Conservation (phyloP, 2,329 filamentous ascomycete species). For the Talaromyces islandicus region DNA sequence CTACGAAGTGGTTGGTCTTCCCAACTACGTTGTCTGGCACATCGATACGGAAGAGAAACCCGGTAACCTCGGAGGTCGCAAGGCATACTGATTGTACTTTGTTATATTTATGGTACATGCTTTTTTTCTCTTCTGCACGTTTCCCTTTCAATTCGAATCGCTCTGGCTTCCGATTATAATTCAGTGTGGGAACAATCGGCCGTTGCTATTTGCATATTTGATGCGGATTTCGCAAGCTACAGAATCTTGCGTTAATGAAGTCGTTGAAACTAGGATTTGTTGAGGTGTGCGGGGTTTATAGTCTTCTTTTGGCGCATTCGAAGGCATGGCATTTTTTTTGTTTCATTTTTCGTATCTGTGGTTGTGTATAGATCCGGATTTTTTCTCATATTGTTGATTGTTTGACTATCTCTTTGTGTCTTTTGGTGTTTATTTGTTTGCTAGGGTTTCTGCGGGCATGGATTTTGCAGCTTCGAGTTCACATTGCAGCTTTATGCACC, state of each 20-base stretch:
- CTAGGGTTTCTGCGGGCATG: neutral
- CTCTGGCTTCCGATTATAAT: neutral
- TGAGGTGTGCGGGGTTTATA: neutral
- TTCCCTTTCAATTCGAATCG: neutral
- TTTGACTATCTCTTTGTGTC: neutral
- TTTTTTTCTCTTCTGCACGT: neutral
- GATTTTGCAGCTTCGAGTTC: too few relatives aligned
- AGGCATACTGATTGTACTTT: constrained; percentile 27
- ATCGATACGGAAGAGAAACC: constrained; percentile 94
- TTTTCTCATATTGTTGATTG: neutral
- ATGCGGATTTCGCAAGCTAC: neutral
- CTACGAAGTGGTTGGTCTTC: constrained; percentile 84
- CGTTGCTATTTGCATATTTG: neutral
- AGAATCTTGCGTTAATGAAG: neutral
- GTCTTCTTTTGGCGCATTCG: constrained; percentile 29
- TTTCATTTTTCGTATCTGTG: constrained; percentile 18
- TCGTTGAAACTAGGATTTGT: neutral
- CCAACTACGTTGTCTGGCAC: constrained; percentile 98
- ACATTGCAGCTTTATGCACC: too few relatives aligned
- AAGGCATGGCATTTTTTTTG: constrained; percentile 18
- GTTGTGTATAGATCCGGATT: constrained; percentile 16
- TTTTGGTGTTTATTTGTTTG: neutral
- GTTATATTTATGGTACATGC: neutral
- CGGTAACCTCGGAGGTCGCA: constrained; percentile 56
- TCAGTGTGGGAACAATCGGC: neutral